Evolutionary conservation across 75 land plant species (phyloP), one percentile per base, ranked within the genome.

Genomic region (Larix kaempferi): DNA sequence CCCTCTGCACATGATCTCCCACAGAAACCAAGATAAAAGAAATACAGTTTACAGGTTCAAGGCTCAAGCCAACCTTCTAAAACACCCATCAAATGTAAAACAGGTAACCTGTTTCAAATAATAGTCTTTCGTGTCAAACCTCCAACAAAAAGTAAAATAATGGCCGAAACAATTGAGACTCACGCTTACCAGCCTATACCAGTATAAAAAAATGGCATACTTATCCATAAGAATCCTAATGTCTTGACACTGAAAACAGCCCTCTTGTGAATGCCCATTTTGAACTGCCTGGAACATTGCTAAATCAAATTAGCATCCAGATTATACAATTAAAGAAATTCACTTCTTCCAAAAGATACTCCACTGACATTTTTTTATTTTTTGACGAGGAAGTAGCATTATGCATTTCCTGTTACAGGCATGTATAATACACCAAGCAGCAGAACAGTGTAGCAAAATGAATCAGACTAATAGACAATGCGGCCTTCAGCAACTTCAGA

Each of bases 391-490:
- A 21, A 41, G 21, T 41, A 12, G 49, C 21, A 39, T 69, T 69
- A 44, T 41, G 13, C 25, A 41, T 39, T 69, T 69, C 73, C 39
- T 69, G 21, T 69, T 69, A 69, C 73, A 17, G 52, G 49, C 73
- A 41, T 37, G 23, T 2, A 69, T 69, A 49, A 49, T 11, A 49
- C 73, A n/a, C 16, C 54, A 22, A 39, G 23, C 23, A 41, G 10
- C 49, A 11, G 54, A 41, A 69, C 73, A 41, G 41, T 2, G 22
- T 41, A 69, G 49, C 10, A 69, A 41, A 69, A 69, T 41, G 41
- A 69, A 19, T 69, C 73, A 69, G 23, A 41, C 25, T 39, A 35
- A 65, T n/a, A 69, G 22, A 69, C 21, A 35, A 39, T 41, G 52
- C 73, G 39, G 52, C 73, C 54, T 23, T 41, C 54, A 41, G 10